Percentiles rank a stretch among this genome's conserved stretches.
These are phyloP conservation scores for Candida michaelii DNA, from an alignment of 805 yeast species.

Conservation along the genomic window DNA sequence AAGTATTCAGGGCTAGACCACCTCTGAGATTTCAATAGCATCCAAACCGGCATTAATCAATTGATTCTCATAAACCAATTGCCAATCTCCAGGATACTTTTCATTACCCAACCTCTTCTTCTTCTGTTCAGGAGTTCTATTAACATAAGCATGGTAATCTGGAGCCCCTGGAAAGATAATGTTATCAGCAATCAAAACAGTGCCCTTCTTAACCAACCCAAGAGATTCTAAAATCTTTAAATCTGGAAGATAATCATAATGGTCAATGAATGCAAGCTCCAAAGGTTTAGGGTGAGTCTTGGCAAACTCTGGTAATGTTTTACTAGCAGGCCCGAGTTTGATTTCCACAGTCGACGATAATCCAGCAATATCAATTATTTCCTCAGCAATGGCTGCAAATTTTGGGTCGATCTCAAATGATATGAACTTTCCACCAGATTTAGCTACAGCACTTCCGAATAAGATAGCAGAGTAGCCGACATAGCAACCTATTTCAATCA, in stretches of 20 bases:
- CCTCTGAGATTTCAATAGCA: constrained; percentile 36
- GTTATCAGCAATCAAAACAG: constrained; percentile 41
- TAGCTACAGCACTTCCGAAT: constrained; percentile 27
- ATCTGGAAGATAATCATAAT: constrained; percentile 40
- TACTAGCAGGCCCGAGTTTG: constrained; percentile 32
- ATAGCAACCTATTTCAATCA: constrained; percentile 9
- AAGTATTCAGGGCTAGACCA: too few relatives aligned
- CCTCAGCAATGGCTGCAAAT: constrained; percentile 29
- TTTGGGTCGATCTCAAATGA: constrained; percentile 32
- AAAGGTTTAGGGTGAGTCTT: too few relatives aligned
- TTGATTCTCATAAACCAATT: constrained; percentile 36
- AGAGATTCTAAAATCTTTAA: constrained; percentile 41
- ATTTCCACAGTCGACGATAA: constrained; percentile 28
- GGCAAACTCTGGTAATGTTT: constrained; percentile 31
- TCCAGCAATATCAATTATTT: constrained; percentile 34
- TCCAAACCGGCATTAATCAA: constrained; percentile 25
- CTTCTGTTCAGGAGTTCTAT: constrained; percentile 36
- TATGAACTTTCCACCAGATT: constrained; percentile 28
- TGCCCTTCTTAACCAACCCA: constrained; percentile 39
- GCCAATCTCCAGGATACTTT: constrained; percentile 19
- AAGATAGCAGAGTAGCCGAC: constrained; percentile 33
- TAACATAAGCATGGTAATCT: constrained; percentile 39
- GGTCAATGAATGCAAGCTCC: constrained; percentile 43
- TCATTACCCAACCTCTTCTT: constrained; percentile 25
- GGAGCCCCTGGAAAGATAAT: constrained; percentile 36